Evolutionary conservation across 2,329 filamentous ascomycete species (phyloP).

Genomic region (Albifimbria verrucaria): DNA sequence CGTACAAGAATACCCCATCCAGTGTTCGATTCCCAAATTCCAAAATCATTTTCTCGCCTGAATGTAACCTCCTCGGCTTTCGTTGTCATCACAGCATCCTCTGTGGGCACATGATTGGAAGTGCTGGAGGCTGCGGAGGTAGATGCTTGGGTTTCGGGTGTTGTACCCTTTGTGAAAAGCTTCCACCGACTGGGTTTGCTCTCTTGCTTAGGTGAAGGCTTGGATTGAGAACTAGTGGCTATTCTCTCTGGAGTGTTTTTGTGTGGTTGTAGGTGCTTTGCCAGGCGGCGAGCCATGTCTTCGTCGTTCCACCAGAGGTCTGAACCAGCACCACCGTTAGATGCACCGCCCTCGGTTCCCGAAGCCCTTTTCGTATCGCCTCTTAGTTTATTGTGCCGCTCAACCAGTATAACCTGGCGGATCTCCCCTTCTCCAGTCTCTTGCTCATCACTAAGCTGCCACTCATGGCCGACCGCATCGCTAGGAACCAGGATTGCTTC

Average conservation of each 20-base stretch:
- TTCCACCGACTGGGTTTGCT: slow-evolving; percentile 32
- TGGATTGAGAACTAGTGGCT: slow-evolving; percentile 25
- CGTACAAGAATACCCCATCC: slow-evolving; percentile 48
- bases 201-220: slow-evolving; percentile 26
- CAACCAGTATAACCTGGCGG: slow-evolving; percentile 28
- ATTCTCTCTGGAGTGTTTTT: slow-evolving; percentile 10
- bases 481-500: slow-evolving; percentile 45
- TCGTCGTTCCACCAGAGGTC: slow-evolving; percentile 47
- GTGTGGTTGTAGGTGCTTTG: slow-evolving; percentile 38
- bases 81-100: slow-evolving; percentile 36
- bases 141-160: slow-evolving; percentile 9
- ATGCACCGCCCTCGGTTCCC: slow-evolving; percentile 1
- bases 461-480: slow-evolving; percentile 31
- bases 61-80: slow-evolving; percentile 47
- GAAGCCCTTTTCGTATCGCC: slow-evolving; percentile 9
- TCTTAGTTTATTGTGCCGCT: slow-evolving; percentile 9
- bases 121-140: slow-evolving; percentile 1
- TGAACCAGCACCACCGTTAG: background rate
- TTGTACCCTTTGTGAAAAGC: slow-evolving; percentile 22
- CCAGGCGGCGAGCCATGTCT: slow-evolving; percentile 41
- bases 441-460: slow-evolving; percentile 31
- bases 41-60: slow-evolving; percentile 47
- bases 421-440: slow-evolving; percentile 25
- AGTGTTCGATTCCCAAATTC: slow-evolving; percentile 46
- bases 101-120: slow-evolving; percentile 9